Evolutionary conservation across 805 yeast genomes (phyloP), one percentile per base, ranked within the genome.

Genomic region (Candida manassasensis): DNA sequence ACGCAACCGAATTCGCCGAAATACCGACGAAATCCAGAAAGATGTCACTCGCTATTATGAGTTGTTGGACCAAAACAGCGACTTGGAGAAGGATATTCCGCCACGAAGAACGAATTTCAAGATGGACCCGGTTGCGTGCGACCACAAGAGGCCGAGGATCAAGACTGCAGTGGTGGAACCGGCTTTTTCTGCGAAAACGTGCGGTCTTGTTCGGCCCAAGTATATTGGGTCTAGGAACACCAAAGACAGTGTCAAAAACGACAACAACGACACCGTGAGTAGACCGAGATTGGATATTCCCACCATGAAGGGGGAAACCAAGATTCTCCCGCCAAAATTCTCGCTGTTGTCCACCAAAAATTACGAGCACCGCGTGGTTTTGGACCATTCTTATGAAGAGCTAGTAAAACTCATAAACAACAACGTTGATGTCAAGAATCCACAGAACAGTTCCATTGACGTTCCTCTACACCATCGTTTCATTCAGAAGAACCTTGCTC

Each of bases 61-160:
- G 30, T 34, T 55, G 18, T 21, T 49, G 10, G 17, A 27, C 10
- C 35, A 44, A 17, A 41, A 48, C 15, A 28, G 33, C 4, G 47
- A 48, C 15, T 35, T 53, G 27, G 59, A 49, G 27, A 30, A 35
- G 13, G 60, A 55, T 36, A 56, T 56, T 18, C 61, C 61, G 2
- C 61, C 61, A 2, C 38, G 43, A 29, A 35, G 50, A 35, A 25
- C 39, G 2, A 28, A 25, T 4, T 21, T 32, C 13, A 33, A 38
- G 16, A 29, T 32, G n/a, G 39, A 41, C 21, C 37, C 36, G 26
- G 34, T 18, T 17, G 31, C 21, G 11, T 29, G 18, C 14, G 13
- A 13, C 10, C 5, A 18, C 7, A 12, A 21, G 14, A 19, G 26
- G 15, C n/a, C 15, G 6, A 19, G 26, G 10, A 30, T 21, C 8